Evolutionary conservation across 2,329 filamentous ascomycete species (phyloP).

Genomic region (Leptographium galeiforme): DNA sequence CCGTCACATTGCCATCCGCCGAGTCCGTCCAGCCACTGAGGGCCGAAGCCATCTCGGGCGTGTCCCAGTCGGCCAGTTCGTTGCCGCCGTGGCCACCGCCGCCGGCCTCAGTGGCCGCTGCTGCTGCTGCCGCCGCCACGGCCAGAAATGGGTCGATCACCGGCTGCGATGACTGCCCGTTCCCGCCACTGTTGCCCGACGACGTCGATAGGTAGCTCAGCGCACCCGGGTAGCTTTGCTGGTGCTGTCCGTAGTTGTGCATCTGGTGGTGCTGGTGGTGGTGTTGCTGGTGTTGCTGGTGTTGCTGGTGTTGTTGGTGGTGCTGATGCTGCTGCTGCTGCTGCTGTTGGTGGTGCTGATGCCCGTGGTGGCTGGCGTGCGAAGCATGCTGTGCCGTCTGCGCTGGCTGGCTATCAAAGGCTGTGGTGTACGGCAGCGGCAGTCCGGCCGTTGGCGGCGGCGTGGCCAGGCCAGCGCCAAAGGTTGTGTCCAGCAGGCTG

Average conservation of each 20-base stretch:
- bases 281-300: slow-evolving; percentile 5
- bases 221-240: slow-evolving; percentile 17
- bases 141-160: slow-evolving; percentile 17
- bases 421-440: slow-evolving; percentile 25
- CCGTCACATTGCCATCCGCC: not conserved
- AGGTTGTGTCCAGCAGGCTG: slow-evolving; percentile 32
- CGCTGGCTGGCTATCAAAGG: not conserved
- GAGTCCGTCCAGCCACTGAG: slow-evolving; percentile 6
- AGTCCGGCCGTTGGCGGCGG: slow-evolving; percentile 42
- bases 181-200: slow-evolving; percentile 11
- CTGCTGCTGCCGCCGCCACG: not conserved
- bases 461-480: slow-evolving; percentile 38
- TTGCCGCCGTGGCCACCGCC: not conserved
- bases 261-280: slow-evolving; percentile 1
- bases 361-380: not conserved
- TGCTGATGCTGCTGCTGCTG: slow-evolving; percentile 4
- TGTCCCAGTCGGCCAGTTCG: slow-evolving; percentile 12
- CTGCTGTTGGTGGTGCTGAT: not conserved
- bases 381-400: not conserved
- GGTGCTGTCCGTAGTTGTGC: not conserved
- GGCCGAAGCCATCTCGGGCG: slow-evolving; percentile 12
- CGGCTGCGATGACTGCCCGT: not conserved
- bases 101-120: not conserved
- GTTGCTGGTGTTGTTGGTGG: not conserved
- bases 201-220: slow-evolving; percentile 24